A percentile compares a stretch with the other conserved stretches of the same genome.
Conservation (phyloP, 139 green algal species). For the Nannochloris sp. region DNA sequence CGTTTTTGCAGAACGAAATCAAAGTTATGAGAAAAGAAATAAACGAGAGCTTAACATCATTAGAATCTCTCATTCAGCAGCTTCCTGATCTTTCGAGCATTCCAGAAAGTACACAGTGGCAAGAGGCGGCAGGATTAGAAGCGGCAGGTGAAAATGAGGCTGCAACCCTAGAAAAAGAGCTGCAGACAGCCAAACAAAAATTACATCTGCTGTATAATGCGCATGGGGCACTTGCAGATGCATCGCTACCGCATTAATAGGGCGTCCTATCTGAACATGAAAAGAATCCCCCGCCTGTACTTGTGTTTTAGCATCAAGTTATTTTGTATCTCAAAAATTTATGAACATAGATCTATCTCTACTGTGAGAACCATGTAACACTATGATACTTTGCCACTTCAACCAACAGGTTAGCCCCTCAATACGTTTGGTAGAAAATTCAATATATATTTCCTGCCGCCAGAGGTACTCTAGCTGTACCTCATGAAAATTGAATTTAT, state of each 20-base stretch:
- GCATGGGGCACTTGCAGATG: slow-evolving; percentile 10
- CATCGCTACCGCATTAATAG: not conserved
- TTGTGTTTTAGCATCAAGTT: not conserved
- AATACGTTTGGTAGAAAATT: not conserved
- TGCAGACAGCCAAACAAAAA: not conserved
- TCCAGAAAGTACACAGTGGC: not conserved
- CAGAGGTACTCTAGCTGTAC: not conserved
- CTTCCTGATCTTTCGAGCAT: not conserved
- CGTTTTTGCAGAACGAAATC: not conserved
- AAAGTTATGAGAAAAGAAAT: not conserved
- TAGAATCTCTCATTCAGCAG: not conserved
- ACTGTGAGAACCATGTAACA: too few species aligned
- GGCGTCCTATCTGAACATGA: not conserved
- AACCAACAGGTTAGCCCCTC: not conserved
- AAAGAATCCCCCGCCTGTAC: not conserved
- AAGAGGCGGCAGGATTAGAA: not conserved
- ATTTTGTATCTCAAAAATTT: not conserved
- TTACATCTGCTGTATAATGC: slow-evolving; percentile 10
- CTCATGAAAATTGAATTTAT: not conserved
- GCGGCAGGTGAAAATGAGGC: not conserved
- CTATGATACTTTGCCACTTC: too few species aligned
- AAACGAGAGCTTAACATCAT: not conserved
- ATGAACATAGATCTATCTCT: not conserved
- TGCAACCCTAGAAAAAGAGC: slow-evolving; percentile 1
- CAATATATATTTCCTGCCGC: not conserved